Conservation (phyloP, 441 rosid genomes). For the Theobroma grandiflorum region DNA sequence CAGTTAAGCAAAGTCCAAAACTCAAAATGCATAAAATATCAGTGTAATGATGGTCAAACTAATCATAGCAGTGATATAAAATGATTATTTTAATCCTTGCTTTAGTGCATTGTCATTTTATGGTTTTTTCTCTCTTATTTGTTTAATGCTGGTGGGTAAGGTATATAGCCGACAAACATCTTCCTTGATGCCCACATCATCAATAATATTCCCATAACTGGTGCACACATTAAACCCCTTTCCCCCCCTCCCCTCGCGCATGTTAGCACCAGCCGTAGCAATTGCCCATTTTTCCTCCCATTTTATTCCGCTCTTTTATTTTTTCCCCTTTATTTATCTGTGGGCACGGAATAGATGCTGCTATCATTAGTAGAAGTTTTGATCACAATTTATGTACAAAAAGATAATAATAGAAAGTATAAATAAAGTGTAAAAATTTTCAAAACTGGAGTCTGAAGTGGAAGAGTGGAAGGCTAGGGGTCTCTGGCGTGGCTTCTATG, state of each 20-base stretch:
- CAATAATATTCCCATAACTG: conserved; percentile 5
- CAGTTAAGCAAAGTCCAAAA: background rate
- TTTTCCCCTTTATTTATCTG: no score
- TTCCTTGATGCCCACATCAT: conserved; percentile 37
- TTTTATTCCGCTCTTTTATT: background rate
- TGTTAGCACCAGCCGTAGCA: conserved; percentile 25
- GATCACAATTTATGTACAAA: no score
- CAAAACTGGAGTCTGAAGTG: no score
- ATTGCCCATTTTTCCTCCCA: conserved; percentile 24
- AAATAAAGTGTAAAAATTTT: no score
- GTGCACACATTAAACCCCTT: background rate
- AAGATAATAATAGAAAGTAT: no score
- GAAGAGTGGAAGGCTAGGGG: background rate
- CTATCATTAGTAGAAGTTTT: no score
- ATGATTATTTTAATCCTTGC: conserved; percentile 31
- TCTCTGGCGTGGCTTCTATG: background rate
- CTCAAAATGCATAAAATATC: background rate
- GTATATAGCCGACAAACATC: conserved; percentile 49
- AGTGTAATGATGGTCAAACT: conserved; percentile 40
- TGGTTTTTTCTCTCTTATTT: background rate
- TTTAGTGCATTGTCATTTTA: conserved; percentile 25
- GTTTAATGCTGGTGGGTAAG: conserved; percentile 42
- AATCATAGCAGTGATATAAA: conserved; percentile 42
- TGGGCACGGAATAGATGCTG: background rate
- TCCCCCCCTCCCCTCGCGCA: conserved; percentile 13